phyloP scores from a whole-genome alignment of 306 rosid species.

The Castanea mollissima region DNA sequence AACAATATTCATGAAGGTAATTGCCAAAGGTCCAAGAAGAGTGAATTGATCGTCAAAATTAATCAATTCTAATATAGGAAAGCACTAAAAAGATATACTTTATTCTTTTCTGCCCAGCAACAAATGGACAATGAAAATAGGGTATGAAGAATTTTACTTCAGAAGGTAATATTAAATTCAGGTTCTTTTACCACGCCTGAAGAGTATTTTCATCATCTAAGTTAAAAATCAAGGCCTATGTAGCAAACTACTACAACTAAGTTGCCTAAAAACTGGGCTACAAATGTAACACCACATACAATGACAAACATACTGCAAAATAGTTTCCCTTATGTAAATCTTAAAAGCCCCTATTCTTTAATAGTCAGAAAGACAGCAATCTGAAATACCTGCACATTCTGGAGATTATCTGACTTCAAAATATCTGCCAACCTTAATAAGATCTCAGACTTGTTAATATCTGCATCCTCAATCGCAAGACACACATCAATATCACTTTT shows the following conservation, averaged over 20 bases:
- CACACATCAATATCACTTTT: slow-evolving; percentile 94
- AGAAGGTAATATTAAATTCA: background rate
- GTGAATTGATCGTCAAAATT: background rate
- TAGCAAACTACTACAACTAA: slow-evolving; percentile 7
- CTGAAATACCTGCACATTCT: slow-evolving; percentile 85
- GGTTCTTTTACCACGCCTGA: background rate
- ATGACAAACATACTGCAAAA: background rate
- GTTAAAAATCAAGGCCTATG: background rate
- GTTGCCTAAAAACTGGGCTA: background rate
- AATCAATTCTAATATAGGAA: background rate
- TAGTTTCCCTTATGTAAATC: background rate
- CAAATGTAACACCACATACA: slow-evolving; percentile 4
- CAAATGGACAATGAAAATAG: background rate
- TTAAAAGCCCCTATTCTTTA: background rate
- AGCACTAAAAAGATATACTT: background rate
- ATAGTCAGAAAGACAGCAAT: slow-evolving; percentile 17
- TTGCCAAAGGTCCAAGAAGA: background rate
- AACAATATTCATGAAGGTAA: background rate
- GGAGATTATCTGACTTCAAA: slow-evolving; percentile 72
- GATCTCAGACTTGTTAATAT: slow-evolving; percentile 75
- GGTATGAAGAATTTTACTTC: background rate
- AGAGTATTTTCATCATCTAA: background rate
- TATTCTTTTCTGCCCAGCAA: background rate
- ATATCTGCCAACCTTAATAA: slow-evolving; percentile 76
- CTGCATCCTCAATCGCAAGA: slow-evolving; percentile 69